phyloP scores from a whole-genome alignment of 2,329 filamentous ascomycete species.

The Epichloe typhina region DNA sequence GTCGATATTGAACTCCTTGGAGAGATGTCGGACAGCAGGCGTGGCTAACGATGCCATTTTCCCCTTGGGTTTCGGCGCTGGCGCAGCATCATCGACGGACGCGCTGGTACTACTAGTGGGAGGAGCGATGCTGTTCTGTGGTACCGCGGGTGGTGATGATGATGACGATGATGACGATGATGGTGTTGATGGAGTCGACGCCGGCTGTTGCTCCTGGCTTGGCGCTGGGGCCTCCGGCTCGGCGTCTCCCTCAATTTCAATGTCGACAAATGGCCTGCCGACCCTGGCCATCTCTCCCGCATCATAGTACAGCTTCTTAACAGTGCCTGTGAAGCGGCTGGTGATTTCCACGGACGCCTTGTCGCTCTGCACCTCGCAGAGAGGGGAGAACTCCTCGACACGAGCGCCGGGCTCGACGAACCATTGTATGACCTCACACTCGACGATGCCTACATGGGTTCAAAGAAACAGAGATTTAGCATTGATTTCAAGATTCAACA shows the following conservation, averaged over 20 bases:
- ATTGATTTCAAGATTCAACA: background rate
- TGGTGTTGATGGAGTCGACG: slow-evolving; percentile 15
- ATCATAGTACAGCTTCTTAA: slow-evolving; percentile 93
- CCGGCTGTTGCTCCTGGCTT: slow-evolving; percentile 8
- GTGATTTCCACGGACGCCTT: slow-evolving; percentile 89
- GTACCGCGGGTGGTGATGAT: slow-evolving; percentile 2
- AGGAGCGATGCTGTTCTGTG: background rate
- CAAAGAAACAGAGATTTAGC: background rate
- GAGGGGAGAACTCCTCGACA: slow-evolving; percentile 93
- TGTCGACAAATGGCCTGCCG: slow-evolving; percentile 86
- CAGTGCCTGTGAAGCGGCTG: slow-evolving; percentile 84
- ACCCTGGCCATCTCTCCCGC: slow-evolving; percentile 94
- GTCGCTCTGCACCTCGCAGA: slow-evolving; percentile 97
- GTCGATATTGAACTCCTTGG: slow-evolving; percentile 65
- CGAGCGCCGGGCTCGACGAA: slow-evolving; percentile 92
- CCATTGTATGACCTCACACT: slow-evolving; percentile 99
- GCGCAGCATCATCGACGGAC: slow-evolving; percentile 2
- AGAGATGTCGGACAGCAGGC: slow-evolving; percentile 79
- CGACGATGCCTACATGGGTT: slow-evolving; percentile 62
- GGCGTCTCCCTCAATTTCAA: slow-evolving; percentile 74
- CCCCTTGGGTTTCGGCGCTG: slow-evolving; percentile 29
- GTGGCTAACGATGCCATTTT: slow-evolving; percentile 70
- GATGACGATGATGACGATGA: slow-evolving; percentile 9
- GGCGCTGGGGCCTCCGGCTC: slow-evolving; percentile 23
- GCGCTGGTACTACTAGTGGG: background rate